Conservation (phyloP, 75 land plant genomes). For the Picea glauca region DNA sequence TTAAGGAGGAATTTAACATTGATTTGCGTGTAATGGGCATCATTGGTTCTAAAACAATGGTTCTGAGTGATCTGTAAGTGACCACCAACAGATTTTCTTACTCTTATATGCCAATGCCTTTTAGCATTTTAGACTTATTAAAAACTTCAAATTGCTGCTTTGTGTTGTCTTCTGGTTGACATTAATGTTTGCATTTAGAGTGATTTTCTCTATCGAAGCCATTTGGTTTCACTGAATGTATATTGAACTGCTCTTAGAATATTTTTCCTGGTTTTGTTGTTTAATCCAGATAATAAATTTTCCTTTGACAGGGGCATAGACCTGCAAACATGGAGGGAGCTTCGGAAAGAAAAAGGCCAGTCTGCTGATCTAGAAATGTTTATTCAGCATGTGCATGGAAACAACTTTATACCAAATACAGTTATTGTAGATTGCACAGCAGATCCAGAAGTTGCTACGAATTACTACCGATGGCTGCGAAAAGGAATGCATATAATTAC, state of each 20-base stretch:
- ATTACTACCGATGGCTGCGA: conserved; percentile 75
- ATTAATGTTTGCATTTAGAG: neutral
- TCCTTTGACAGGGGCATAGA: conserved; percentile 61
- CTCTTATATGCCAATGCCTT: neutral
- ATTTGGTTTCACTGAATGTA: neutral
- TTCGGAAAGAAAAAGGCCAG: conserved; percentile 52
- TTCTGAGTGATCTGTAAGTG: conserved; percentile 69
- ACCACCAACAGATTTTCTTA: neutral
- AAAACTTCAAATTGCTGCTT: neutral
- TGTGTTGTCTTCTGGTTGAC: neutral
- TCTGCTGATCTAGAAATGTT: conserved; percentile 67
- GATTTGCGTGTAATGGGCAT: conserved; percentile 94
- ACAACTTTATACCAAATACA: conserved; percentile 81
- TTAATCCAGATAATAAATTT: neutral
- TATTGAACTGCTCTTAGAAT: neutral
- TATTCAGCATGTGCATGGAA: conserved; percentile 61
- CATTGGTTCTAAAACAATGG: conserved; percentile 74
- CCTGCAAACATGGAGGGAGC: conserved; percentile 73
- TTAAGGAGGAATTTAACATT: conserved; percentile 92
- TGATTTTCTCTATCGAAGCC: neutral
- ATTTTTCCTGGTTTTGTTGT: conserved; percentile 1
- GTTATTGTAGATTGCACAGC: conserved; percentile 97
- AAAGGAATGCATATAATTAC: conserved; percentile 93
- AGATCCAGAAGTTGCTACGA: conserved; percentile 64
- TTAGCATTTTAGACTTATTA: neutral